Base-by-base conservation (phyloP, 441 rosid species). In the Sinapis alba region DNA sequence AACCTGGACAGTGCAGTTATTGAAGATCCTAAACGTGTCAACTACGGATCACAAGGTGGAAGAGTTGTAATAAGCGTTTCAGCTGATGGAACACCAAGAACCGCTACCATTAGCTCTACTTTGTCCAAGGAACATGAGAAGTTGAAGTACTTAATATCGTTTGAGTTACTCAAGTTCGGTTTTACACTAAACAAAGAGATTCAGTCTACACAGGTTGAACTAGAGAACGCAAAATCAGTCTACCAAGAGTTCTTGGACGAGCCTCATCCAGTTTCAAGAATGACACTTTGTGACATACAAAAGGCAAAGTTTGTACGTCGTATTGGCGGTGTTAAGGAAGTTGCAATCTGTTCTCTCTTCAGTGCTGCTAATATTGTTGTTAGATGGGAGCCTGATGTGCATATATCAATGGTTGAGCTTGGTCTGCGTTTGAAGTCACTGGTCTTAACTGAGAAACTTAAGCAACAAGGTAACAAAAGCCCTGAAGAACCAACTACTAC, bases 21-120 rank as follows among this genome's bases (percentile, higher is more conserved):
- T 77, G 88, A 80, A 6, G 99, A 96, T 85, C 97, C 98, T 47
- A 96, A 96, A 86, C 98, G 93, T 80, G 97, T 96, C 73, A 92
- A 96, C 82, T 94, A 92, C 84, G 99, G 99, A 71, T 94, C 99
- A 80, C 99, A 96, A 60, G 98, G 99, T 81, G 99, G 97, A 60
- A 87, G 80, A 80, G 85, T 84, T 79, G 76, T 91, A 41, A 83
- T 96, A 51, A 89, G 83, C 73, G 83, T 81, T 69, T 87, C 84
- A 62, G 91, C 88, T 73, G 99, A 91, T 78, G 98, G 98, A 28
- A 73, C 89, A 20, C 92, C 89, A 13, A 95, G 99, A 41, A 85
- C 83, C 57, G 99, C 99, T 19, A 86, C 67, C 28, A 45, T 96
- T 76, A 80, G 80, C 72, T 85, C 98, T 45, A 81, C 83, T 41